Evolutionary conservation across 306 rosid genomes (phyloP), one percentile per base, ranked within the genome.

Genomic region (Rosa persica): DNA sequence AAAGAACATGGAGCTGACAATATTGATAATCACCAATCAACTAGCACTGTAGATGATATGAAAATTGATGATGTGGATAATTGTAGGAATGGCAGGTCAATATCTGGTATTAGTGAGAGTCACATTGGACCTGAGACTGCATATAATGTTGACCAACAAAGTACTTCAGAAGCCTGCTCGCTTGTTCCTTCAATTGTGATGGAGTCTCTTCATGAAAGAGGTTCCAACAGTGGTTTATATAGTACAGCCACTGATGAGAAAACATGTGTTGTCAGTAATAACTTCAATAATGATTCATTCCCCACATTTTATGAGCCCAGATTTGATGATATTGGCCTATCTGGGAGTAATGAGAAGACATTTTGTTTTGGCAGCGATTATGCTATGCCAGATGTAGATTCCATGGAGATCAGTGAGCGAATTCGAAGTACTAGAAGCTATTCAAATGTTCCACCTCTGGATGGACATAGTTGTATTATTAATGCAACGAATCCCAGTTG

Each of bases 131-230:
- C 70, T 64, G 51, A 80, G 75, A 79, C 82, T 60, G 70, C 76
- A 73, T 78, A 71, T 79, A 55, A 72, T 80, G 54, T 55, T 44
- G 52, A 82, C 40, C 84, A 78, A 78, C 87, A 78, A 62, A 73
- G 72, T 60, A 81, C 74, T 74, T 81, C 82, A 55, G 85, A 83
- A 75, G 83, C 81, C 61, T 80, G 58, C 79, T 85, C 83, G 0
- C 79, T 66, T 76, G 42, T 57, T 70, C 73, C 84, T 80, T 85
- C 84, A 43, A 34, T 70, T 49, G 51, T 60, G 69, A 40, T 80
- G 54, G 81, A 84, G 73, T 78, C 86, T 39, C 83, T 66, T 61
- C 78, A 55, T 48, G 82, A 80, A 70, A 79, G 58, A 51, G 66
- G 38, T 61, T 75, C 74, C 70, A 81, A 80, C 52, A 55, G 77